Base-by-base conservation (phyloP, 176 grass and related monocot species). In the Carex littledalei region DNA sequence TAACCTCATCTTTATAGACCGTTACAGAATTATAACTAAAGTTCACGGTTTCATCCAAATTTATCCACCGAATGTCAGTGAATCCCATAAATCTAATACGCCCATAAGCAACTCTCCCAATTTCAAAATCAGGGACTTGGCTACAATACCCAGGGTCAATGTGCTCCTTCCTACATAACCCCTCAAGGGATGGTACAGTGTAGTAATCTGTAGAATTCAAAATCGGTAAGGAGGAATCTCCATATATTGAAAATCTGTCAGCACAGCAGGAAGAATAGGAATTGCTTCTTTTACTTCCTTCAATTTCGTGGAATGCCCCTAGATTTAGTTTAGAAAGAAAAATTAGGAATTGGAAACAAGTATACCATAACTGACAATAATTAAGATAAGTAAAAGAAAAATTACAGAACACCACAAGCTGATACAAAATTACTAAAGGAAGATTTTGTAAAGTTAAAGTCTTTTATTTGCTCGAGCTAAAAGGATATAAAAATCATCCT, bases 51-150 rank as follows among this genome's bases (percentile, higher is more conserved):
- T 88, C 75, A 79, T 92, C 89, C 77, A 98, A 85, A 60, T 95
- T 85, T 83, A 98, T 64, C 54, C 93, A 75, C 72, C 96, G 92
- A 64, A 95, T 87, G 61, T 98, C 93, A 8, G 93, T 98, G 20
- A 85, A 37, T 6, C 85, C 81, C 0, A 50, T 55, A 76, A 98
- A 98, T 72, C 37, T 88, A 61, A 98, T 54, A 52, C 83, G 70
- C 11, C 96, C 96, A 86, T 88, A 95, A 67, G 78, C 82, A 13
- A 39, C 59, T 86, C 91, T 93, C 22, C 96, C 96, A 70, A 98
- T 78, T 26, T 86, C 53, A 45, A 98, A 90, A 64, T 91, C 20
- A 1, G 91, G 93, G 85, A 98, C 91, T 87, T 85, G 85, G 69
- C 91, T 81, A 65, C 85, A 90, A 87, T 92, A 98, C 65, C 91